Percentiles rank a stretch among this genome's conserved stretches.
phyloP scores from a whole-genome alignment of 2,329 filamentous ascomycete species.

The Alternaria rosae region DNA sequence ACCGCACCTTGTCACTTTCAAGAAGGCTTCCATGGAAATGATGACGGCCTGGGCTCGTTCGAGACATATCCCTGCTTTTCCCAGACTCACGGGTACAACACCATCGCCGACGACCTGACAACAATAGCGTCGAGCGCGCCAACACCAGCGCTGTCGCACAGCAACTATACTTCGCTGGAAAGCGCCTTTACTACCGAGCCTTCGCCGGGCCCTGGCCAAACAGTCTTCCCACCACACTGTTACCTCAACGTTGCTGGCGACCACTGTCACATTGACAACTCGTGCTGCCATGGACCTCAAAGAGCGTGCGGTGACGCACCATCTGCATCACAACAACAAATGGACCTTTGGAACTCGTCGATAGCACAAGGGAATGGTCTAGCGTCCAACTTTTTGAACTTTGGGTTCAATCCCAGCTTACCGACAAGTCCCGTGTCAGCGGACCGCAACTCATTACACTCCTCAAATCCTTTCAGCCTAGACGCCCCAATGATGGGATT shows the following conservation, averaged over 20 bases:
- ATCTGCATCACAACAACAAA: constrained; percentile 32
- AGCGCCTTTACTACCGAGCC: constrained; percentile 38
- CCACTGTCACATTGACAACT: constrained; percentile 47
- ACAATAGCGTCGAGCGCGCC: constrained; percentile 34
- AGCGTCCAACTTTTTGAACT: constrained; percentile 35
- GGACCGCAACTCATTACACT: constrained; percentile 20
- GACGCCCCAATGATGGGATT: constrained; percentile 30
- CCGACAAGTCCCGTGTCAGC: constrained; percentile 31
- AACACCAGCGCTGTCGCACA: constrained; percentile 42
- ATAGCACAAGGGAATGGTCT: constrained; percentile 37
- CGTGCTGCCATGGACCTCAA: constrained; percentile 43
- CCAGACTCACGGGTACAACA: constrained; percentile 27
- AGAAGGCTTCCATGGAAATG: constrained; percentile 32
- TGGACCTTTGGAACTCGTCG: constrained; percentile 39
- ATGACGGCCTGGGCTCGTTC: constrained; percentile 32
- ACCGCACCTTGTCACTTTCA: constrained; percentile 46
- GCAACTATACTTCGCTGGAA: constrained; percentile 44
- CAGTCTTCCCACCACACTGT: constrained; percentile 28
- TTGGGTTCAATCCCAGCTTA: constrained; percentile 32
- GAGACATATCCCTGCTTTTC: constrained; percentile 45
- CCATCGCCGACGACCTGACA: constrained; percentile 24
- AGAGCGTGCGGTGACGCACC: constrained; percentile 41
- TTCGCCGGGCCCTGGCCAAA: constrained; percentile 32
- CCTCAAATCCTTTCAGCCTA: constrained; percentile 24
- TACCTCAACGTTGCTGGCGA: constrained; percentile 41